Base-by-base conservation (phyloP, 169 alveolate genomes). In the Eimeria necatrix region DNA sequence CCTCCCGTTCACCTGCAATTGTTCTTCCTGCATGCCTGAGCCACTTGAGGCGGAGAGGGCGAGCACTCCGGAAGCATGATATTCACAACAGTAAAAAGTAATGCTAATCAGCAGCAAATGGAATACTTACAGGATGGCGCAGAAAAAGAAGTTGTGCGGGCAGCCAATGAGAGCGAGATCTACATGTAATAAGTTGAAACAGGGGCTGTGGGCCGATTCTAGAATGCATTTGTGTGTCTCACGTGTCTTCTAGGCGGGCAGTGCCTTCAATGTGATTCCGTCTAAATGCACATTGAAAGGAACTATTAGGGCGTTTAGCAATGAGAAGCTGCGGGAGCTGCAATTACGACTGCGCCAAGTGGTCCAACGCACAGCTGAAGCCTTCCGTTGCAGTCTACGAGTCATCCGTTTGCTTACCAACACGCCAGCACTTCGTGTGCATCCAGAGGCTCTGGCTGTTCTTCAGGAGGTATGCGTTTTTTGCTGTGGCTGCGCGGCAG, bases 231-330 rank as follows among this genome's bases (percentile, higher is more conserved):
- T 18, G 4, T 5, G 3, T 22, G 24, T 53, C 52, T 80, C n/a
- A n/a, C 46, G 22, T 49, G 32, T 49, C 41, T 70, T 68, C n/a
- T 93, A 93, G 96, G 96, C 87, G 22, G 96, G 96, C 32, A 51
- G 89, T 32, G 78, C 94, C 59, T 64, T 68, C 76, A 94, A 94
- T 78, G 94, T 86, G 53, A 94, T 94, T 24, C 96, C 96, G 4
- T 60, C 91, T 22, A 76, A 53, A 52, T 74, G 76, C 85, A 52
- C 64, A 49, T 22, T 94, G 4, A 73, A 32, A 26, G 96, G 96
- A 41, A 94, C 96, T 51, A 71, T 94, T 0, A 56, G 96, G 70
- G 87, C 94, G 16, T 52, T 84, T 9, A 49, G 59, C 80, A 22
- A 53, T 41, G 88, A 24, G 80, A 71, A 26, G 70, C 18, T 78